These are phyloP conservation scores for Paramecium primaurelia DNA, from an alignment of 73 alveolate genomes.

Conservation along the genomic window DNA sequence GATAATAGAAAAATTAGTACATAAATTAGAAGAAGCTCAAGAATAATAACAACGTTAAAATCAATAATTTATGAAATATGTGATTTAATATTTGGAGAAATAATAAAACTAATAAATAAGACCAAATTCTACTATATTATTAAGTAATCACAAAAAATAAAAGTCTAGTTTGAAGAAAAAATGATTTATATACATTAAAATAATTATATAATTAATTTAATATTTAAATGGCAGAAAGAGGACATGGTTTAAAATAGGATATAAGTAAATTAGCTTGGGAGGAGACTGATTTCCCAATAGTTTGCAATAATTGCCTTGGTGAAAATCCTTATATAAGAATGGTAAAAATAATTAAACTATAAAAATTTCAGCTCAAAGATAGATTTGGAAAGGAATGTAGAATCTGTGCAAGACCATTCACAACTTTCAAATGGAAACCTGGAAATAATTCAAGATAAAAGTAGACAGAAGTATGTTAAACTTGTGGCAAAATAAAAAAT, in stretches of 20 bases:
- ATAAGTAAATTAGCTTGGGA: slow-evolving; percentile 93
- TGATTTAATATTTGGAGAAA: neutral
- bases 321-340: slow-evolving; percentile 94
- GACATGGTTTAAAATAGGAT: slow-evolving; percentile 74
- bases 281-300: slow-evolving; percentile 94
- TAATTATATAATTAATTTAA: neutral
- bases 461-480: slow-evolving; percentile 96
- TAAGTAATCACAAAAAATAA: neutral
- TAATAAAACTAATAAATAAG: neutral
- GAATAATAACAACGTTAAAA: neutral
- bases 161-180: slow-evolving; percentile 23
- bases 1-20: neutral
- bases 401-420: slow-evolving; percentile 94
- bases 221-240: slow-evolving; percentile 69
- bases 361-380: slow-evolving; percentile 42
- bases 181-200: neutral
- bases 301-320: slow-evolving; percentile 95
- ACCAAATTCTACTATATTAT: neutral
- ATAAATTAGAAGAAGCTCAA: slow-evolving; percentile 38
- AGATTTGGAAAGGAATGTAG: slow-evolving; percentile 92
- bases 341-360: slow-evolving; percentile 65
- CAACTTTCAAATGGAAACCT: slow-evolving; percentile 98
- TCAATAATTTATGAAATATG: slow-evolving; percentile 40
- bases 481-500: slow-evolving; percentile 96
- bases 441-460: slow-evolving; percentile 87